Base-by-base conservation (phyloP, 345 rosid genomes). In the Fremontodendron californicum region DNA sequence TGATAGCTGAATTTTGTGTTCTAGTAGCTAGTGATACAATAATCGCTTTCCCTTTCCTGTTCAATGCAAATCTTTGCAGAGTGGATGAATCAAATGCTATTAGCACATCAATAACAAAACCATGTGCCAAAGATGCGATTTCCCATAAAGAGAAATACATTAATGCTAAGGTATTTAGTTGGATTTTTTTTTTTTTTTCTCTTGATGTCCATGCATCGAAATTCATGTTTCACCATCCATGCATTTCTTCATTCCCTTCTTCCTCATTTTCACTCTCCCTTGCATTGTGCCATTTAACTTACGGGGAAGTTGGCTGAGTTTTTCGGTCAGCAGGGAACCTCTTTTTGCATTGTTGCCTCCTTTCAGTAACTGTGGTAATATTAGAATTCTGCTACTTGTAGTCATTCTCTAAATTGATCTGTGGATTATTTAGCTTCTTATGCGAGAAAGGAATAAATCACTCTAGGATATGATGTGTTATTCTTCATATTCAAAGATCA, bases 101-200 rank as follows among this genome's bases (percentile, higher is more conserved):
- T 13, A 21, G 72, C 66, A 54, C 74, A 45, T 79, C 85, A 68
- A 75, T 92, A 73, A 68, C 75, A 29, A 94, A 94, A 81, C 97
- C 98, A 67, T 81, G 88, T 49, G 84, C 92, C 19, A 78, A 81
- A 83, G 96, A 92, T 77, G 68, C 81, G 21, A 76, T 87, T 71
- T 69, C 45, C 77, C 42, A 72, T 6, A 94, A 92, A 85, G 98
- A 94, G 85, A 92, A 86, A 78, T 94, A 85, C 81, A 89, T 92
- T 82, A 86, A 89, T 0, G 85, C 83, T 23, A 94, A 94, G 96
- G 98, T 94, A 90, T 43, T 27, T 3, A 5, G 70, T 61, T 39
- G 2, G 5, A 21, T 21, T 25, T 46, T 6, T 11, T 21, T 25
- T 46, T 6, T 11, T 10, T 10, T 66, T 13, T 48, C 37, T 40